Evolutionary conservation across 306 rosid genomes (phyloP), one percentile per base, ranked within the genome.

Genomic region (Senna tora): DNA sequence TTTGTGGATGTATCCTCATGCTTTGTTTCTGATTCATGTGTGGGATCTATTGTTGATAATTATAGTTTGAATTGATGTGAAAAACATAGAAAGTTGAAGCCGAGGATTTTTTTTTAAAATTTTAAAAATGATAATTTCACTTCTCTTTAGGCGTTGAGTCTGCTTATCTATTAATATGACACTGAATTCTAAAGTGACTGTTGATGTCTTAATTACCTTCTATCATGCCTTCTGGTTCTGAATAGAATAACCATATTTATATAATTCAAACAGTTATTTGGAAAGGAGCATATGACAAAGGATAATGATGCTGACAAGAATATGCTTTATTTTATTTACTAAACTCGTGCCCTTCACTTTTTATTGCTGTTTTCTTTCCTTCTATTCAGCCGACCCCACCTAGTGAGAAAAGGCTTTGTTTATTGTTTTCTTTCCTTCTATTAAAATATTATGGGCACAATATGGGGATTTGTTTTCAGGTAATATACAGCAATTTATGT

Each of bases 401-500:
- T n/a, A n/a, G n/a, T n/a, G n/a, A n/a, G n/a, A n/a, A n/a, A n/a
- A n/a, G n/a, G n/a, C n/a, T n/a, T n/a, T n/a, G n/a, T n/a, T n/a
- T n/a, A n/a, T n/a, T n/a, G n/a, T n/a, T n/a, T n/a, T n/a, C n/a
- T n/a, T n/a, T n/a, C n/a, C n/a, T n/a, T n/a, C n/a, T n/a, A n/a
- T n/a, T n/a, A n/a, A n/a, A n/a, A n/a, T n/a, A n/a, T n/a, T n/a
- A n/a, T n/a, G n/a, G n/a, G n/a, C n/a, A n/a, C n/a, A n/a, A n/a
- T n/a, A n/a, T n/a, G n/a, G n/a, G n/a, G n/a, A n/a, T n/a, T n/a
- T n/a, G n/a, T n/a, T n/a, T n/a, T n/a, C n/a, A n/a, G n/a, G n/a
- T n/a, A n/a, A n/a, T n/a, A 38, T 15, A 65, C 63, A 36, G 43
- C n/a, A 73, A 73, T 54, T 42, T 72, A 60, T 77, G 38, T 47